Conservation (phyloP, 164 flowering plant species). For the Sextonia rubra region DNA sequence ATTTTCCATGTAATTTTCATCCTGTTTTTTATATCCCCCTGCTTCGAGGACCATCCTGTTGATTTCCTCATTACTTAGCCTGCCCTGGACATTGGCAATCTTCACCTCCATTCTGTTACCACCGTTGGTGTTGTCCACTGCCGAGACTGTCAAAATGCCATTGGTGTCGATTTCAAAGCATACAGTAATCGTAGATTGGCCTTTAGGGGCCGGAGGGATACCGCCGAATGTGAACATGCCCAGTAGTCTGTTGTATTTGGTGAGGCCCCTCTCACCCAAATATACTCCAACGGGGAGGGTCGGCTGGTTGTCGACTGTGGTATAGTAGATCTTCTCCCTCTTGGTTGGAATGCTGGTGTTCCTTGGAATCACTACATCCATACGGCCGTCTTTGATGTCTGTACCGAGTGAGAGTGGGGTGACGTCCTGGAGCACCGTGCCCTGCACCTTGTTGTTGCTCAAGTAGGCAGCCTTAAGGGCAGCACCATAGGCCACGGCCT, state of each 20-base stretch:
- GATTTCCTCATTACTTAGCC: conserved; percentile 56
- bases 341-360: conserved; percentile 57
- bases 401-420: conserved; percentile 53
- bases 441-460: conserved; percentile 49
- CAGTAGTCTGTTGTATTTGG: conserved; percentile 48
- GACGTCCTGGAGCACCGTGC: conserved; percentile 44
- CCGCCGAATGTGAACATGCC: conserved; percentile 52
- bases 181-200: conserved; percentile 46
- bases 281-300: conserved; percentile 46
- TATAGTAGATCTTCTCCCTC: conserved; percentile 42
- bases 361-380: conserved; percentile 50
- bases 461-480: conserved; percentile 57
- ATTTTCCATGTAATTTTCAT: conserved; percentile 55
- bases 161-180: conserved; percentile 54
- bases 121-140: conserved; percentile 43
- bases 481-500: conserved; percentile 63
- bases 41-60: conserved; percentile 57
- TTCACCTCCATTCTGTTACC: conserved; percentile 59
- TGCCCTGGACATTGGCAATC: conserved; percentile 58
- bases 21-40: conserved; percentile 53
- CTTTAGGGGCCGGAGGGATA: conserved; percentile 56
- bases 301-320: conserved; percentile 48
- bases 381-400: conserved; percentile 45
- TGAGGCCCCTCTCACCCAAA: conserved; percentile 56
- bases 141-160: conserved; percentile 59